Base-by-base conservation (phyloP, 2,329 filamentous ascomycete species). In the Colletotrichum tamarilloi region DNA sequence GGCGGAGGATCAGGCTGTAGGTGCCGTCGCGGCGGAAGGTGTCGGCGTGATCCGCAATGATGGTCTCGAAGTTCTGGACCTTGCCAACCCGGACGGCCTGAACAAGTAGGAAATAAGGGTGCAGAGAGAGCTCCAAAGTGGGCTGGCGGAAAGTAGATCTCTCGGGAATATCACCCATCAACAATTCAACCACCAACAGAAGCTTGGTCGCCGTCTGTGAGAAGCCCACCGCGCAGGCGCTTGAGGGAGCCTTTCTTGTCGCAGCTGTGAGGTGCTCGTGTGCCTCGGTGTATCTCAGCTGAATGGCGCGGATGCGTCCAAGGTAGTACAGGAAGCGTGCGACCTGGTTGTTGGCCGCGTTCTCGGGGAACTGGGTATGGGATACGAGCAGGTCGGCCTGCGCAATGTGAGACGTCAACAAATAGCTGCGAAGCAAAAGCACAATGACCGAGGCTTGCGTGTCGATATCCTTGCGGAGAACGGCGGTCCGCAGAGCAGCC, bases 111-210 rank as follows among this genome's bases (percentile, higher is more conserved):
- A 99, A 94, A 87, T 99, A 99, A 2, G 97, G 96, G 81, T 95
- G 92, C 74, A 99, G 89, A 22, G 96, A 92, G 77, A 92, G 90
- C 86, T 98, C 97, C 79, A 98, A 91, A 70, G 91, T 92, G 2
- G 95, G 91, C 80, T 97, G 94, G 72, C 97, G 94, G 91, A 99
- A 99, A 68, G 96, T 93, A 19, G 95, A 93, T 73, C 97, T 94
- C 80, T 98, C 96, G 35, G 97, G 97, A 77, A 99, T 99, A 80
- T 99, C 97, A 76, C 97, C 97, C 97, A 99, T 99, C 75, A 99
- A 86, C 74, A 99, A 88, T 87, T 99, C 96, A 14, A 99, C 97
- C 24, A 99, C 95, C 56, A 98, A 91, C 76, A 98, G 87, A n/a
- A 98, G 90, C 88, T 99, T 99, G 76, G 94, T 97, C 0, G 97